A percentile compares a stretch with the other conserved stretches of the same genome.
phyloP scores from a whole-genome alignment of 2,329 filamentous ascomycete genomes.

The Fonsecaea multimorphosa region DNA sequence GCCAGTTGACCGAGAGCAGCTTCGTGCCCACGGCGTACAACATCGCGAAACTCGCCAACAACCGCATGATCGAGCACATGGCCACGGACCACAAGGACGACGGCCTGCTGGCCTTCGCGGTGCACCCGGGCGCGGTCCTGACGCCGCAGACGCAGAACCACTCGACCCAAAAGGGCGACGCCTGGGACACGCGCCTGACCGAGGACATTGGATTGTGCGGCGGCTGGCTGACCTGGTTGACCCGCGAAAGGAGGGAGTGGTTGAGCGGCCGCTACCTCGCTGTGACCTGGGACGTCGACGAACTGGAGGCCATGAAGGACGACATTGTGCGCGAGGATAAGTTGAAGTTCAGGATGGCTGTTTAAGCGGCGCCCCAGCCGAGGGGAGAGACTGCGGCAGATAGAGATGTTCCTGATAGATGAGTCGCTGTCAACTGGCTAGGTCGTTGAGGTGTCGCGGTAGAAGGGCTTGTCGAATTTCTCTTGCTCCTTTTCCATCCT shows the following conservation, averaged over 20 bases:
- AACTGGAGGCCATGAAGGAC: conserved; percentile 36
- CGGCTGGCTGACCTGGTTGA: conserved; percentile 42
- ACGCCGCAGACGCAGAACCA: conserved; percentile 31
- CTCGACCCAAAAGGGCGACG: conserved; percentile 26
- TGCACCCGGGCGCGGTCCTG: conserved; percentile 33
- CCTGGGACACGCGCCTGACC: conserved; percentile 27
- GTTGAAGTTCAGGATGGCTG: conserved; percentile 47
- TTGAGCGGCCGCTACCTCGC: conserved; percentile 33
- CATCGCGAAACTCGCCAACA: conserved; percentile 28
- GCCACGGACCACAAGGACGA: conserved; percentile 25
- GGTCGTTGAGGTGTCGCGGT: no score
- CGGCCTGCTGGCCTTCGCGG: conserved; percentile 27
- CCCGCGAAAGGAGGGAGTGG: conserved; percentile 37
- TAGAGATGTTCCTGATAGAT: background rate
- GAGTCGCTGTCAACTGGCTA: background rate
- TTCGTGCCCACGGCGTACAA: conserved; percentile 32
- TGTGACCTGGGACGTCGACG: conserved; percentile 39
- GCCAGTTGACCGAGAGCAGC: conserved; percentile 18
- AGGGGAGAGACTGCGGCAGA: background rate
- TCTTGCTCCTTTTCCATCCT: no score
- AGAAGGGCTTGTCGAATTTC: background rate
- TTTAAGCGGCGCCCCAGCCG: background rate
- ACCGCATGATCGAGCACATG: conserved; percentile 33
- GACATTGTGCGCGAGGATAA: conserved; percentile 43
- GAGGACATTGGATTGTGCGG: conserved; percentile 38